Conservation (phyloP, 768 basidiomycete species). For the Collybiopsis confluens region DNA sequence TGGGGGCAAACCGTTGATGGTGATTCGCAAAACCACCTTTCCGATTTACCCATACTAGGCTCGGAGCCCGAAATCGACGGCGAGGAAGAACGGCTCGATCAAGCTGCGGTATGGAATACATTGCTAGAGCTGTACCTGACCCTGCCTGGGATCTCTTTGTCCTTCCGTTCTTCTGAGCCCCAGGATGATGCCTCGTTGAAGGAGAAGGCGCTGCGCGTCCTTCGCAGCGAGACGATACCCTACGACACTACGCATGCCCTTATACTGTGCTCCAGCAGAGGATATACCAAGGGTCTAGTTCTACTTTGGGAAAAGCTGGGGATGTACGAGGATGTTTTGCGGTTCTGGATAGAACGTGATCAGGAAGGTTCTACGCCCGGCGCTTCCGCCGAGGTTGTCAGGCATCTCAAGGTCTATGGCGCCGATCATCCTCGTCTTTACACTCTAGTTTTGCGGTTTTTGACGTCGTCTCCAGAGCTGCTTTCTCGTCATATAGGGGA, state of each 20-base stretch:
- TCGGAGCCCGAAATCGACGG: conserved; percentile 9
- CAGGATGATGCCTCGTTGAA: conserved; percentile 34
- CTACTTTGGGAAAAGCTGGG: conserved; percentile 90
- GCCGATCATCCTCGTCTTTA: conserved; percentile 69
- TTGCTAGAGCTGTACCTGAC: conserved; percentile 89
- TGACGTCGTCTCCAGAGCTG: conserved; percentile 77
- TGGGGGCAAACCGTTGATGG: conserved; percentile 74
- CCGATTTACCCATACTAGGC: conserved; percentile 1
- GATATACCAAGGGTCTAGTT: conserved; percentile 82
- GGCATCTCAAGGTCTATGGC: conserved; percentile 74
- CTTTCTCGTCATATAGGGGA: conserved; percentile 69
- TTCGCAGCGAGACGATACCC: conserved; percentile 58
- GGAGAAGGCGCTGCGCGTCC: conserved; percentile 70
- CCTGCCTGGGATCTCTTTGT: conserved; percentile 30
- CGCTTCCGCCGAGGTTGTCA: conserved; percentile 60
- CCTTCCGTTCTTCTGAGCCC: conserved; percentile 12
- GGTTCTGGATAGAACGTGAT: conserved; percentile 87
- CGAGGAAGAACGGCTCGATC: conserved; percentile 63
- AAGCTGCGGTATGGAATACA: conserved; percentile 92
- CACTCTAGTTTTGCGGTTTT: conserved; percentile 81
- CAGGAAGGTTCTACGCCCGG: conserved; percentile 28
- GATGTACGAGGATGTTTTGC: conserved; percentile 93
- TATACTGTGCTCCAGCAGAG: conserved; percentile 85
- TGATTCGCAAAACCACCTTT: conserved; percentile 1
- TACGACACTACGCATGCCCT: conserved; percentile 91